phyloP scores from a whole-genome alignment of 768 basidiomycete genomes.

The Tylopilus plumbeoviolaceoides region DNA sequence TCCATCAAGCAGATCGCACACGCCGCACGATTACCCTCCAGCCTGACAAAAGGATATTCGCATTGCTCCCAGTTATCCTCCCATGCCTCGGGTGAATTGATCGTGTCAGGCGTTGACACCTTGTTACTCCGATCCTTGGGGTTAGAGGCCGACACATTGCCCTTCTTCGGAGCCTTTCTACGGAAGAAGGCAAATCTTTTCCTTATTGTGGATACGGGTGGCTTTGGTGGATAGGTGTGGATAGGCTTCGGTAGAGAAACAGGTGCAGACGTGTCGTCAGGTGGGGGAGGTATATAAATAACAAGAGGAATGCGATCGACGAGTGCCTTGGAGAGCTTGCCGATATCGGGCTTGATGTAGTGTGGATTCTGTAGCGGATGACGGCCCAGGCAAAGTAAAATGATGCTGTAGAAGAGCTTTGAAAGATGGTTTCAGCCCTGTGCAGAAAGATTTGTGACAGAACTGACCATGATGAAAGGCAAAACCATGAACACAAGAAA shows the following conservation, averaged over 20 bases:
- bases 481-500: constrained; percentile 75
- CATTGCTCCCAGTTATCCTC: constrained; percentile 75
- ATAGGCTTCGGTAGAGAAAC: constrained; percentile 45
- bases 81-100: constrained; percentile 50
- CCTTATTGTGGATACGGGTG: constrained; percentile 29
- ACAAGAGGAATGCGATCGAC: constrained; percentile 82
- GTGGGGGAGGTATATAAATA: constrained; percentile 80
- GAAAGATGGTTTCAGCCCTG: constrained; percentile 5
- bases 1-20: constrained; percentile 85
- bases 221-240: constrained; percentile 62
- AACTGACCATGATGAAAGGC: constrained; percentile 72
- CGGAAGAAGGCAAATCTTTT: constrained; percentile 54
- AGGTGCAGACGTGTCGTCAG: constrained; percentile 39
- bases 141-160: constrained; percentile 11
- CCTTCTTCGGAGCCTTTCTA: constrained; percentile 24
- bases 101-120: constrained; percentile 9
- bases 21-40: constrained; percentile 79
- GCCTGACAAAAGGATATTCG: constrained; percentile 75
- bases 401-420: constrained; percentile 73
- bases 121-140: constrained; percentile 16
- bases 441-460: not conserved
- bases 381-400: constrained; percentile 74
- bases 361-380: constrained; percentile 74
- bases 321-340: constrained; percentile 63
- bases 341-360: constrained; percentile 74